Percentiles rank a stretch among this genome's conserved stretches.
Evolutionary conservation across 2,329 filamentous ascomycete genomes (phyloP).

Genomic region (Hysterium pulicare): DNA sequence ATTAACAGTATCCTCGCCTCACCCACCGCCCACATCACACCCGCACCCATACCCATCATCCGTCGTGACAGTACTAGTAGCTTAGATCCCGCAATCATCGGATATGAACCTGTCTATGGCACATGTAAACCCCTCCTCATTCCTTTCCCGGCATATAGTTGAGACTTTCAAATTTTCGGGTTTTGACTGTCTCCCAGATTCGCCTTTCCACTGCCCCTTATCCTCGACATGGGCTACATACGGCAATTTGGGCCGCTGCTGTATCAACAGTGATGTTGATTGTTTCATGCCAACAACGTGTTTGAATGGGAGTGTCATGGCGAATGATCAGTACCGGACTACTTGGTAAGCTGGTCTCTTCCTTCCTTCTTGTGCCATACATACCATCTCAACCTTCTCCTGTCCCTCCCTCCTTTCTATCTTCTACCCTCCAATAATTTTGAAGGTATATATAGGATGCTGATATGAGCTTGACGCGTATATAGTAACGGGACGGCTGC

Average conservation of each 20-base stretch:
- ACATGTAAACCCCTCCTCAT: background rate
- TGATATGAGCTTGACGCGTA: background rate
- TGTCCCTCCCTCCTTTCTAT: background rate
- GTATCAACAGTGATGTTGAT: background rate
- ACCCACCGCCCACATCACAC: no score
- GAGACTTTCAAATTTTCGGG: background rate
- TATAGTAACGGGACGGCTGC: slow-evolving; percentile 6
- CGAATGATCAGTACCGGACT: background rate
- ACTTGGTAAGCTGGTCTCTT: background rate
- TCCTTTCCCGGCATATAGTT: no score
- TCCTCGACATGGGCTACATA: background rate
- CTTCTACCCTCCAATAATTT: background rate
- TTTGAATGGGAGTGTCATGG: background rate
- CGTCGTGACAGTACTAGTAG: no score
- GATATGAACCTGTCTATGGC: background rate
- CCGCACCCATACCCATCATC: no score
- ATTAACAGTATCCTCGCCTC: no score
- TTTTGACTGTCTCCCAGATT: background rate
- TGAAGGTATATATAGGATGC: background rate
- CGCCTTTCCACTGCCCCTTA: background rate
- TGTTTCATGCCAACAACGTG: background rate
- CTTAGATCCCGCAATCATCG: no score
- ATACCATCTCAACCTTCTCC: no score
- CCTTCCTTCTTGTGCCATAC: no score
- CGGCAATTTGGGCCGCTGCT: background rate